Conservation (phyloP, 78 protist species). For the Planoprotostelium fungivorum region DNA sequence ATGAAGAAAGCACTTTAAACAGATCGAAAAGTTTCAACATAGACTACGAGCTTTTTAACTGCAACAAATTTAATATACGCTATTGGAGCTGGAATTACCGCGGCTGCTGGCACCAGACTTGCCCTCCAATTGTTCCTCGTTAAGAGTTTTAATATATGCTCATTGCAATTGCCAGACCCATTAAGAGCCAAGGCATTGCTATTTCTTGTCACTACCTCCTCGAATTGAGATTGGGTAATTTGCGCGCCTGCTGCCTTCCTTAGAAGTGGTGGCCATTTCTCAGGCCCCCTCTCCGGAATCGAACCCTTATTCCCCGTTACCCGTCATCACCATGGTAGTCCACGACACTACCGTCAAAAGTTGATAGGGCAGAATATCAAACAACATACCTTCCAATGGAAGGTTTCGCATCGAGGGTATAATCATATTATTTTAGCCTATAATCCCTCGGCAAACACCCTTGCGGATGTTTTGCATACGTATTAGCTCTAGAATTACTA, state of each 20-base stretch:
- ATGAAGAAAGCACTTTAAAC: background rate
- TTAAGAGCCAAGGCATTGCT: conserved; percentile 27
- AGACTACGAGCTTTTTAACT: conserved; percentile 85
- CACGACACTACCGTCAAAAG: conserved; percentile 87
- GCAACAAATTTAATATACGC: conserved; percentile 82
- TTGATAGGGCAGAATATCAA: conserved; percentile 81
- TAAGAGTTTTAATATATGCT: conserved; percentile 70
- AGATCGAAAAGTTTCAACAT: conserved; percentile 16
- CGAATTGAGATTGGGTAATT: conserved; percentile 80
- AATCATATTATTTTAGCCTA: background rate
- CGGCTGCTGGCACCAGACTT: conserved; percentile 96
- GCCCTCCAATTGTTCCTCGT: conserved; percentile 87
- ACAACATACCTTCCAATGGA: background rate
- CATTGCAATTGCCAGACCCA: conserved; percentile 68
- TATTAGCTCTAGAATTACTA: conserved; percentile 87
- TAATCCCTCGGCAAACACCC: background rate
- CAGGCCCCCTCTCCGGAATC: conserved; percentile 85
- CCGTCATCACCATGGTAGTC: conserved; percentile 83
- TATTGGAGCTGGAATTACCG: conserved; percentile 89
- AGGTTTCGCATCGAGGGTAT: background rate
- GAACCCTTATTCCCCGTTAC: conserved; percentile 87
- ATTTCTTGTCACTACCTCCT: conserved; percentile 88
- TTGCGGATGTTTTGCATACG: conserved; percentile 45
- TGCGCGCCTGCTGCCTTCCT: conserved; percentile 93
- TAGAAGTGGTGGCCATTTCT: conserved; percentile 83